Conservation (phyloP, 2,329 filamentous ascomycete genomes). For the Chrysosporium queenslandicum region DNA sequence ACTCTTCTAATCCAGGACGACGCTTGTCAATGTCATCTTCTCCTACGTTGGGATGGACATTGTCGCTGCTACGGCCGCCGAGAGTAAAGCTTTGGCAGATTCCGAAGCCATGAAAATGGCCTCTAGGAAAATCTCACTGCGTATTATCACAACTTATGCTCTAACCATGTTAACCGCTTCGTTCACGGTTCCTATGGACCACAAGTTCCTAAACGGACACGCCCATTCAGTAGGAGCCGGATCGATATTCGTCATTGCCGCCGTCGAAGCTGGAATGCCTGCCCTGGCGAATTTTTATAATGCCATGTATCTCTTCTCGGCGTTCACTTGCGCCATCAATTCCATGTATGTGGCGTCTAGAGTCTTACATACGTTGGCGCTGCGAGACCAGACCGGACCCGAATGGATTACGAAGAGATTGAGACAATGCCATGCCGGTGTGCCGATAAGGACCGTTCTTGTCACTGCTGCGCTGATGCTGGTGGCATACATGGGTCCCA, state of each 20-base stretch:
- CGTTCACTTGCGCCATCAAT: constrained; percentile 36
- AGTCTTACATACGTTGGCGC: constrained; percentile 37
- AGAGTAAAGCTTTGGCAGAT: constrained; percentile 34
- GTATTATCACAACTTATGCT: constrained; percentile 38
- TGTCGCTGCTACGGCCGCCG: constrained; percentile 37
- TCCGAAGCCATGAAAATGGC: constrained; percentile 40
- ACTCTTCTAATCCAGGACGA: constrained; percentile 31
- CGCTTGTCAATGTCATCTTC: constrained; percentile 35
- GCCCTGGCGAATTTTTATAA: constrained; percentile 37
- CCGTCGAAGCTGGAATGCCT: constrained; percentile 32
- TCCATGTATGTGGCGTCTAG: constrained; percentile 37
- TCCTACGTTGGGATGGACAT: constrained; percentile 38
- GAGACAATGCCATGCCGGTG: constrained; percentile 30
- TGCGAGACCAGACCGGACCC: constrained; percentile 30
- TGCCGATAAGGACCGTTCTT: constrained; percentile 34
- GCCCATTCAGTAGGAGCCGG: constrained; percentile 29
- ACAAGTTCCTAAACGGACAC: constrained; percentile 35
- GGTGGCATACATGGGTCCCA: constrained; percentile 34
- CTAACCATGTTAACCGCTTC: constrained; percentile 35
- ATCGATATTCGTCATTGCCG: constrained; percentile 36
- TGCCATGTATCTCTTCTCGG: constrained; percentile 39
- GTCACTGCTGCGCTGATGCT: constrained; percentile 34
- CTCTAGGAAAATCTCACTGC: constrained; percentile 35
- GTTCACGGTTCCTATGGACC: constrained; percentile 36
- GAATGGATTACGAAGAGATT: constrained; percentile 35